Evolutionary conservation across 805 yeast species (phyloP).

Genomic region (Myxozyma monticola): DNA sequence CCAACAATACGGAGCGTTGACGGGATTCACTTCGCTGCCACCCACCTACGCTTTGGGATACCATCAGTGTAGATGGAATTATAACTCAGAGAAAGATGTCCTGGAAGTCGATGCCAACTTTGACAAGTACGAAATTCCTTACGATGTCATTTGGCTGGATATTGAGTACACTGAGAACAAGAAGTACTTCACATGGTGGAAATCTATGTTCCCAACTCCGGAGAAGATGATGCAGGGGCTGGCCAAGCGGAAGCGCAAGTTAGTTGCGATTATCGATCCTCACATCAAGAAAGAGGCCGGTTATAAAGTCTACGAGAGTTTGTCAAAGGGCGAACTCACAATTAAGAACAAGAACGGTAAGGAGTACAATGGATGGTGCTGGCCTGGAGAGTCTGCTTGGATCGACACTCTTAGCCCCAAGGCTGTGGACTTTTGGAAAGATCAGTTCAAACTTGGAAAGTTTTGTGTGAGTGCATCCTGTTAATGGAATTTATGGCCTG

Average conservation of each 20-base stretch:
- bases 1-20: constrained; percentile 60
- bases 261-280: constrained; percentile 88
- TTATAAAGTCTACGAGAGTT: constrained; percentile 61
- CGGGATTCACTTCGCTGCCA: constrained; percentile 77
- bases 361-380: constrained; percentile 80
- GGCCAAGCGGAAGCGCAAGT: constrained; percentile 70
- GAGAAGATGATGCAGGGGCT: constrained; percentile 62
- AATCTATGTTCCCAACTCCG: constrained; percentile 71
- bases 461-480: constrained; percentile 31
- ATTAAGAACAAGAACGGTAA: constrained; percentile 50
- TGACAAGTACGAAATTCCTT: constrained; percentile 75
- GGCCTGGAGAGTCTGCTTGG: constrained; percentile 98
- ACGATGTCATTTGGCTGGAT: constrained; percentile 92
- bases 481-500: background rate
- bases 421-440: constrained; percentile 61
- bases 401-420: constrained; percentile 75
- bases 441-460: constrained; percentile 50
- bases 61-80: constrained; percentile 98
- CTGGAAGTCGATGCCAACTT: constrained; percentile 65
- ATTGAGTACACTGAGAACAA: constrained; percentile 85
- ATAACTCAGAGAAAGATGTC: constrained; percentile 84
- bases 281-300: constrained; percentile 65
- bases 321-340: constrained; percentile 48
- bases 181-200: constrained; percentile 90
- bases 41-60: constrained; percentile 79